Conservation (phyloP, 345 rosid species). For the Acer yangbiense region DNA sequence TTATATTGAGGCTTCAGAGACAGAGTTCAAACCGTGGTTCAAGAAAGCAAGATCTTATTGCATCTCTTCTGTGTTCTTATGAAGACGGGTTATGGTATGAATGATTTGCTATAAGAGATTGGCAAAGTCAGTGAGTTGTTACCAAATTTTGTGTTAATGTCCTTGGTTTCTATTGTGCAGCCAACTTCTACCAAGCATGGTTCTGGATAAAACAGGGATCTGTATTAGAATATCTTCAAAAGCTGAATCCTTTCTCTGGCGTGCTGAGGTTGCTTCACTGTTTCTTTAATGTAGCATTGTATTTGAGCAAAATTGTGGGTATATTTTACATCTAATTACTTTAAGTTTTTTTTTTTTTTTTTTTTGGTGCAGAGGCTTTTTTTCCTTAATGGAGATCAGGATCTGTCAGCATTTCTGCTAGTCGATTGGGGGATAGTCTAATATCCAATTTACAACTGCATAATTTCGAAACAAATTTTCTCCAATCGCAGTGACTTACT, state of each 20-base stretch:
- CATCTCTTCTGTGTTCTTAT: slow-evolving; percentile 54
- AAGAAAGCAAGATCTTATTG: slow-evolving; percentile 70
- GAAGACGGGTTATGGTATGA: slow-evolving; percentile 57
- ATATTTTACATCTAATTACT: slow-evolving; percentile 2
- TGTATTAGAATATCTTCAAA: slow-evolving; percentile 58
- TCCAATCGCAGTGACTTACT: slow-evolving; percentile 53
- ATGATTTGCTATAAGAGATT: slow-evolving; percentile 16
- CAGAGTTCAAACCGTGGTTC: slow-evolving; percentile 51
- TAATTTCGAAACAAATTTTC: slow-evolving; percentile 59
- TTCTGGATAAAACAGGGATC: slow-evolving; percentile 57
- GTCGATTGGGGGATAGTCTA: slow-evolving; percentile 81
- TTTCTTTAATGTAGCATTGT: neutral
- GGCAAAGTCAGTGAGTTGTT: slow-evolving; percentile 4
- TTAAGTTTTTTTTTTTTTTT: neutral
- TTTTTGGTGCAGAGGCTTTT: slow-evolving; percentile 75
- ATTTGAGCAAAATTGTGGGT: neutral
- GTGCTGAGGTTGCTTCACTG: slow-evolving; percentile 67
- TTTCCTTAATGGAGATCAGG: slow-evolving; percentile 91
- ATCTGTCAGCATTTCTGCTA: slow-evolving; percentile 76
- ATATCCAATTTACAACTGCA: slow-evolving; percentile 63
- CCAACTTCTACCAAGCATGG: slow-evolving; percentile 44
- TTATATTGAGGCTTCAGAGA: slow-evolving; percentile 44
- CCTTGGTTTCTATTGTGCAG: slow-evolving; percentile 41
- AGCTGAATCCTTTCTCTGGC: slow-evolving; percentile 78
- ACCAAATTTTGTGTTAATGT: slow-evolving; percentile 1